Evolutionary conservation across 2,329 filamentous ascomycete genomes (phyloP).

Genomic region (Neoscytalidium dimidiatum): DNA sequence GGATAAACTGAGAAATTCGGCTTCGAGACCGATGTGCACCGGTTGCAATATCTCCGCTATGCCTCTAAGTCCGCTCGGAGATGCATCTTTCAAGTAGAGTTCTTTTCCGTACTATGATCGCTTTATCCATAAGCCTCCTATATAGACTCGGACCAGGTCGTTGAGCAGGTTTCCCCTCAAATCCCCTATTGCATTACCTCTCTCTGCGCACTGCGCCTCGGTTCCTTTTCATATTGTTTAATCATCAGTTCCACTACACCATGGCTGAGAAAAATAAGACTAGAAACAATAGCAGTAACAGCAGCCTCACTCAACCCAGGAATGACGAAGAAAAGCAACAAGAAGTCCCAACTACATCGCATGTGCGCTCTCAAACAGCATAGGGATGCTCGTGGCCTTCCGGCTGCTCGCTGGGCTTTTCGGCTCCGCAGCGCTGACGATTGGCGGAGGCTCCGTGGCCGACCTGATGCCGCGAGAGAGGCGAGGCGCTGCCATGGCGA

Average conservation of each 20-base stretch:
- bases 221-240: too few relatives aligned
- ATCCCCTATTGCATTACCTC: too few relatives aligned
- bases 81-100: too few relatives aligned
- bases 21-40: not conserved
- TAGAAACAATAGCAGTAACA: not conserved
- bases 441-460: slow-evolving; percentile 38
- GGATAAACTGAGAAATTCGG: not conserved
- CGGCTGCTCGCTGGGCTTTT: slow-evolving; percentile 37
- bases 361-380: slow-evolving; percentile 36
- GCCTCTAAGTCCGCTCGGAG: too few relatives aligned
- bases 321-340: not conserved
- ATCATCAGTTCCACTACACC: not conserved
- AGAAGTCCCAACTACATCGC: slow-evolving; percentile 19
- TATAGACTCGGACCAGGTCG: too few relatives aligned
- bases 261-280: not conserved
- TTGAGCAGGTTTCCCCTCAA: too few relatives aligned
- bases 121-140: too few relatives aligned
- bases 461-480: slow-evolving; percentile 37
- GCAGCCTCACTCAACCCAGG: not conserved
- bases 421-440: slow-evolving; percentile 35
- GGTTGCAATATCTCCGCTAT: not conserved
- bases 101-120: too few relatives aligned
- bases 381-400: slow-evolving; percentile 40
- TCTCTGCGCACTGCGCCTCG: too few relatives aligned
- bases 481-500: slow-evolving; percentile 38